Conservation (phyloP, 2,329 filamentous ascomycete genomes). For the Alternaria ethzedia region DNA sequence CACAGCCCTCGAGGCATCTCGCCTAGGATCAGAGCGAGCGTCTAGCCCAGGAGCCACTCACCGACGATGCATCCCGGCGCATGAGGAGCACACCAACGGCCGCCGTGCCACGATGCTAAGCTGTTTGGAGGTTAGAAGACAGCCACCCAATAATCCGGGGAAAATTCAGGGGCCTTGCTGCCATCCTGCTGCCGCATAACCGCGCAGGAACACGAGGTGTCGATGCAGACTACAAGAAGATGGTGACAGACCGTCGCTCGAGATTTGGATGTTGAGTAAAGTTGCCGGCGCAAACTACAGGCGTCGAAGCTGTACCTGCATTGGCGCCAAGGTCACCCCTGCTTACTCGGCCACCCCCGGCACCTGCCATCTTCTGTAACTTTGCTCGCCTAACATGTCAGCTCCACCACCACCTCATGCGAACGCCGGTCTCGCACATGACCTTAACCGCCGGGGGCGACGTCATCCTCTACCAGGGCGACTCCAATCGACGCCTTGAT, state of each 20-base stretch:
- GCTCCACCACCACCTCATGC: neutral
- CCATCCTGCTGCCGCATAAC: constrained; percentile 7
- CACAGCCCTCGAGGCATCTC: constrained; percentile 12
- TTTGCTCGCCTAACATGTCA: neutral
- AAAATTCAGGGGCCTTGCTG: constrained; percentile 42
- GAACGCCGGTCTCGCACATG: constrained; percentile 19
- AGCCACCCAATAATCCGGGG: constrained; percentile 44
- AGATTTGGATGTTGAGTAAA: constrained; percentile 6
- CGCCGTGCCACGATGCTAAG: constrained; percentile 26
- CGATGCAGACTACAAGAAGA: constrained; percentile 5
- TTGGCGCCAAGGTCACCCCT: constrained; percentile 2
- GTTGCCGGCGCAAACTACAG: neutral
- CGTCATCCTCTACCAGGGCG: constrained; percentile 19
- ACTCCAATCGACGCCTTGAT: neutral
- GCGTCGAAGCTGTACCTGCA: neutral
- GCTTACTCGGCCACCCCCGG: constrained; percentile 5
- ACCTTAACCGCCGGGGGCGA: constrained; percentile 14
- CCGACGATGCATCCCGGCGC: constrained; percentile 22
- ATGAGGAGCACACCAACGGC: constrained; percentile 30
- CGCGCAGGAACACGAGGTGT: neutral
- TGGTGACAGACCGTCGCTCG: constrained; percentile 2
- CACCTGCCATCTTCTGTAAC: constrained; percentile 7
- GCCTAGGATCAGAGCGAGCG: constrained; percentile 13
- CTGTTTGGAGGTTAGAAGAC: constrained; percentile 19
- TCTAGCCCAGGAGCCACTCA: constrained; percentile 20